Percentiles rank a stretch among this genome's conserved stretches.
Conservation (phyloP, 2,329 filamentous ascomycete species). For the Calonectria montana region DNA sequence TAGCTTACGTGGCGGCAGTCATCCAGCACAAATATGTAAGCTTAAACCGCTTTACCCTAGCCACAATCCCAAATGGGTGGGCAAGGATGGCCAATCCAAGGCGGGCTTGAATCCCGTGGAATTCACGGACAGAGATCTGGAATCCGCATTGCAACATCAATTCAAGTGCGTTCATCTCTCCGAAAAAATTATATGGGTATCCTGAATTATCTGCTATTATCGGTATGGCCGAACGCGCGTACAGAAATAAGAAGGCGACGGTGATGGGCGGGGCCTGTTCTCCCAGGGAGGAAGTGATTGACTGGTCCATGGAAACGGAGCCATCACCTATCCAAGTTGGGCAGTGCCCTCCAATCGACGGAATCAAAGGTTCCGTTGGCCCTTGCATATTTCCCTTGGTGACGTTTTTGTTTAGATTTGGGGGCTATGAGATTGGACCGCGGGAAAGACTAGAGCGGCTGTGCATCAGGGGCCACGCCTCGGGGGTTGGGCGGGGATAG, state of each 20-base stretch:
- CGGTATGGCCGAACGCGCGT: neutral
- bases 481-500: neutral
- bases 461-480: neutral
- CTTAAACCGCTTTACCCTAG: constrained; percentile 5
- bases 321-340: neutral
- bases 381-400: neutral
- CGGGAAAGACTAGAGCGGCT: constrained; percentile 14
- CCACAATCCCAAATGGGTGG: neutral
- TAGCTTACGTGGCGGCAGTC: constrained; percentile 9
- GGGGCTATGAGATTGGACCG: constrained; percentile 6
- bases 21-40: neutral
- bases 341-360: constrained; percentile 6
- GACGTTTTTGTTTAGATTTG: constrained; percentile 13
- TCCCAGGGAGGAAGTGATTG: constrained; percentile 7
- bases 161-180: neutral
- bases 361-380: neutral
- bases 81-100: neutral
- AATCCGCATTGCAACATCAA: neutral
- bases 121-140: neutral
- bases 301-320: neutral
- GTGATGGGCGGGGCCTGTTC: neutral
- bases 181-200: neutral
- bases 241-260: neutral
- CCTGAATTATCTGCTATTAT: neutral
- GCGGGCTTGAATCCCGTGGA: neutral